Conservation (phyloP, 2,329 filamentous ascomycete genomes). For the Penicillium sp. region DNA sequence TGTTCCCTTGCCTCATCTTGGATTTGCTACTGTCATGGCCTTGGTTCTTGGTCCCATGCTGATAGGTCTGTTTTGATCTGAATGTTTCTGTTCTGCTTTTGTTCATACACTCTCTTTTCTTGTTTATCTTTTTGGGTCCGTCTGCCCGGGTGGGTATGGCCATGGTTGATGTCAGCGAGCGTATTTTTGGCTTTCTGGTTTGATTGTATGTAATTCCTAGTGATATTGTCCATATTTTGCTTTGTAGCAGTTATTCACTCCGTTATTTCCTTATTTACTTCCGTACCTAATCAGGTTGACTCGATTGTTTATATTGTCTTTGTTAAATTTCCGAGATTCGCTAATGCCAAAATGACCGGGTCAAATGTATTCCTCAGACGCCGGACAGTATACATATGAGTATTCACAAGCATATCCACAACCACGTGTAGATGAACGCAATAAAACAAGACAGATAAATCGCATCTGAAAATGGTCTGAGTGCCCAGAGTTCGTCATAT, state of each 20-base stretch:
- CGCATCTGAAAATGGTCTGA: background rate
- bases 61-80: slow-evolving; percentile 8
- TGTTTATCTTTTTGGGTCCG: slow-evolving; percentile 3
- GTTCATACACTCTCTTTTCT: slow-evolving; percentile 2
- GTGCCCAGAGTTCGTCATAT: background rate
- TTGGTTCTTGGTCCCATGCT: slow-evolving; percentile 4
- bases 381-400: background rate
- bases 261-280: background rate
- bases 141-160: slow-evolving; percentile 13
- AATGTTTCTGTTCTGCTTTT: background rate
- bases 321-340: background rate
- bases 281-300: background rate
- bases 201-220: slow-evolving; percentile 4
- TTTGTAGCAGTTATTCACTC: background rate
- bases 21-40: slow-evolving; percentile 1
- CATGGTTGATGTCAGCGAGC: slow-evolving; percentile 29
- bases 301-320: background rate
- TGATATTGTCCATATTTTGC: slow-evolving; percentile 3
- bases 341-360: background rate
- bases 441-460: background rate
- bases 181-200: slow-evolving; percentile 9
- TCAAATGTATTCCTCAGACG: background rate
- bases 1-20: slow-evolving; percentile 3
- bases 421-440: background rate
- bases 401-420: background rate